phyloP scores from a whole-genome alignment of 345 rosid species.

The Pugionium dolabratum region DNA sequence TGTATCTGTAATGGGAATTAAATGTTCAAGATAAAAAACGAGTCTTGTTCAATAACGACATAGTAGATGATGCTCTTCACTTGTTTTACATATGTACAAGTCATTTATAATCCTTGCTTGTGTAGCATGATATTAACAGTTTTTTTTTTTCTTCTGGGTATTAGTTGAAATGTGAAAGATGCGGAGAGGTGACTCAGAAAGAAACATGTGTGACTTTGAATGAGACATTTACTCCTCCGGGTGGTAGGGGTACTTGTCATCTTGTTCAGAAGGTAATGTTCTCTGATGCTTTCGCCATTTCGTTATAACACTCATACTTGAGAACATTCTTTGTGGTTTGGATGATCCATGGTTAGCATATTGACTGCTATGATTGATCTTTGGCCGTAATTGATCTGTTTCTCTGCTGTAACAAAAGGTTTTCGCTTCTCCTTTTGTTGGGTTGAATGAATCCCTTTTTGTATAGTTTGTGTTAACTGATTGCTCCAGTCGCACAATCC shows the following conservation, averaged over 20 bases:
- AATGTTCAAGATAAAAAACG: not conserved
- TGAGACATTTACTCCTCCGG: conserved; percentile 56
- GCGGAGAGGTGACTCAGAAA: conserved; percentile 79
- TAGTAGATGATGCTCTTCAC: not conserved
- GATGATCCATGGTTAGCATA: not conserved
- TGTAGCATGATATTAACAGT: not conserved
- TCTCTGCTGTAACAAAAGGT: not conserved
- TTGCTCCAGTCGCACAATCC: not conserved
- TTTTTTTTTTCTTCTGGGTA: not conserved
- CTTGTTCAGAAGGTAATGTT: conserved; percentile 78
- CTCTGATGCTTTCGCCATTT: not conserved
- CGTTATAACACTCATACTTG: not conserved
- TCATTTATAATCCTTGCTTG: not conserved
- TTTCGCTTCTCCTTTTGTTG: not conserved
- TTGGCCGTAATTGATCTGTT: not conserved
- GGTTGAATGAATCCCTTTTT: not conserved
- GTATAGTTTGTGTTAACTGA: not conserved
- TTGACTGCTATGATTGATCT: not conserved
- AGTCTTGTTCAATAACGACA: conserved; percentile 3
- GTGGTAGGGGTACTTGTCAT: conserved; percentile 63
- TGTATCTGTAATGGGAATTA: not conserved
- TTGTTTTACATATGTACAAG: not conserved
- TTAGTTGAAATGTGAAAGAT: conserved; percentile 77
- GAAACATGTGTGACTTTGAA: conserved; percentile 77
- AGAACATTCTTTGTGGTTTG: conserved; percentile 2